A percentile compares a stretch with the other conserved stretches of the same genome.
These are phyloP conservation scores for Cercospora sesami DNA, from an alignment of 2,329 filamentous ascomycete genomes.

Conservation along the genomic window DNA sequence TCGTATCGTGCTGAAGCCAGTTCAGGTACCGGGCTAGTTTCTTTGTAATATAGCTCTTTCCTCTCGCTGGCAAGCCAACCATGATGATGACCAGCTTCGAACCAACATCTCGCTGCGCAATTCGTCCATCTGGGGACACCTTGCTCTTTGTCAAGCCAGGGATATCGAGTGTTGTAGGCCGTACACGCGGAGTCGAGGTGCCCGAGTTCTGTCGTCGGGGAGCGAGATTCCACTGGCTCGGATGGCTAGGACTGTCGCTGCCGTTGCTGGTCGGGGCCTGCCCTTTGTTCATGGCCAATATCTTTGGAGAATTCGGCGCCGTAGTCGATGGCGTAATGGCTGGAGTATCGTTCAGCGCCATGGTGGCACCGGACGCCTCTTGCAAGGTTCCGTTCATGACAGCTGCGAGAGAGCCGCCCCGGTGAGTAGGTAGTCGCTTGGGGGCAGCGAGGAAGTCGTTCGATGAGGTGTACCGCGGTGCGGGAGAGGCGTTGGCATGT, in stretches of 20 bases:
- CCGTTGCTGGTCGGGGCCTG: slow-evolving; percentile 21
- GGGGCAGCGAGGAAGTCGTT: slow-evolving; percentile 15
- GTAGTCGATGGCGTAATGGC: slow-evolving; percentile 48
- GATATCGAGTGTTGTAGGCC: slow-evolving; percentile 94
- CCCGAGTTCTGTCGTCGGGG: slow-evolving; percentile 67
- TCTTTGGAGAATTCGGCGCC: slow-evolving; percentile 54
- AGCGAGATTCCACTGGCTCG: slow-evolving; percentile 59
- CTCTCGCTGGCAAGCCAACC: slow-evolving; percentile 91
- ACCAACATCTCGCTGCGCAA: slow-evolving; percentile 89
- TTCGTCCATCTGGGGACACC: slow-evolving; percentile 92
- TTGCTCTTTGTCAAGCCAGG: slow-evolving; percentile 93
- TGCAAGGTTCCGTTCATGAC: slow-evolving; percentile 33
- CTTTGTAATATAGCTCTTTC: slow-evolving; percentile 99
- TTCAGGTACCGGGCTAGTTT: slow-evolving; percentile 93
- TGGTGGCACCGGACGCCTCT: slow-evolving; percentile 30
- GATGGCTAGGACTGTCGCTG: slow-evolving; percentile 29
- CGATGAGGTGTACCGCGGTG: slow-evolving; percentile 12
- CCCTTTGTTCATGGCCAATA: slow-evolving; percentile 25
- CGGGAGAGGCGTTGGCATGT: slow-evolving; percentile 6
- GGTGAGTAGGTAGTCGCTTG: slow-evolving; percentile 12
- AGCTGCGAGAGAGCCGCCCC: slow-evolving; percentile 29
- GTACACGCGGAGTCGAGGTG: slow-evolving; percentile 73
- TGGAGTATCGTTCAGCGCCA: slow-evolving; percentile 63
- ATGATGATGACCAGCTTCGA: slow-evolving; percentile 97
- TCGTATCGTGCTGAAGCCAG: slow-evolving; percentile 94